Evolutionary conservation across 2,329 filamentous ascomycete species (phyloP).

Genomic region (Penicillium sp.): DNA sequence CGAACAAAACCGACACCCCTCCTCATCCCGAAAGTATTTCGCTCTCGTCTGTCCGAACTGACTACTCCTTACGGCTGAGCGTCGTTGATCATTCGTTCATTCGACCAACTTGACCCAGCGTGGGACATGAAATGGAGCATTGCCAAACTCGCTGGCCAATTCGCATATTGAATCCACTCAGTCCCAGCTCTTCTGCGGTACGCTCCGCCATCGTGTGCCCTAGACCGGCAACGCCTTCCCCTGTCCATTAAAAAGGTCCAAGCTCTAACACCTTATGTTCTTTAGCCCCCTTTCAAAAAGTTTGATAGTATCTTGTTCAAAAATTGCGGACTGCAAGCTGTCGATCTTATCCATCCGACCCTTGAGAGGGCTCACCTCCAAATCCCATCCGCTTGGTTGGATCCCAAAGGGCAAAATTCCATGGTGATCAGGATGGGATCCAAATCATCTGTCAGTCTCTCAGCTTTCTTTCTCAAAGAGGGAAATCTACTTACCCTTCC

Average conservation of each 20-base stretch:
- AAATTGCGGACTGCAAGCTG: conserved; percentile 6
- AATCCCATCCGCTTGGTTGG: conserved; percentile 9
- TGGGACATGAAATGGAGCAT: conserved; percentile 20
- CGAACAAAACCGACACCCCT: conserved; percentile 2
- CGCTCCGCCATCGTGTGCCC: conserved; percentile 9
- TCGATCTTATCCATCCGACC: conserved; percentile 9
- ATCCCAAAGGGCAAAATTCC: conserved; percentile 10
- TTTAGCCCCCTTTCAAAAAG: background rate
- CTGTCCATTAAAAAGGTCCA: conserved; percentile 6
- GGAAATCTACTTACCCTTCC: background rate
- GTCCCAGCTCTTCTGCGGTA: conserved; percentile 12
- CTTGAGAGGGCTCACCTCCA: conserved; percentile 19
- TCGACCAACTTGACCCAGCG: conserved; percentile 9
- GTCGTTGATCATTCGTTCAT: background rate
- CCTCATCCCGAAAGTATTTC: background rate
- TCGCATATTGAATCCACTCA: conserved; percentile 7
- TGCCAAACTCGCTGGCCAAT: conserved; percentile 7
- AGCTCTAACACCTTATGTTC: conserved; percentile 2
- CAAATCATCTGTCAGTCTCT: conserved; percentile 22
- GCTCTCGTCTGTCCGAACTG: background rate
- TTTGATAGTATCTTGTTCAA: background rate
- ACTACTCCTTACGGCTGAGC: background rate
- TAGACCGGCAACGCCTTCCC: conserved; percentile 1
- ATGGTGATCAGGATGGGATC: conserved; percentile 22
- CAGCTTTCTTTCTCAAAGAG: background rate